Evolutionary conservation across 208 protist species (phyloP), one percentile per base, ranked within the genome.

Genomic region (Acanthamoeba castellanii): DNA sequence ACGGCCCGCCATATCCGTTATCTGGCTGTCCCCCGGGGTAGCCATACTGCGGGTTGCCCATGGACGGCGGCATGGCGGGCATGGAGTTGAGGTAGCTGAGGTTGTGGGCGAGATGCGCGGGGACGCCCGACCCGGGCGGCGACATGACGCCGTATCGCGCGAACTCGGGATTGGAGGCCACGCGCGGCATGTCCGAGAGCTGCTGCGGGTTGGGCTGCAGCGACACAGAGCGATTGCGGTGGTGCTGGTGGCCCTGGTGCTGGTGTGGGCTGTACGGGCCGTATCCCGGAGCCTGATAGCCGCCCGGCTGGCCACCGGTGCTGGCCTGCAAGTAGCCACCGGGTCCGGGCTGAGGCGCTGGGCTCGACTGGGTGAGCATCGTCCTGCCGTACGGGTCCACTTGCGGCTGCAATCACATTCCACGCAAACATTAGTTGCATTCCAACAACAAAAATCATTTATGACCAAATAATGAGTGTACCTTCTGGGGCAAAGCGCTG

Each of bases 91-190:
- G 70, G 70, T 32, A 78, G 37, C n/a, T 45, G 16, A 78, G 32
- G 32, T 78, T 78, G 70, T 78, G n/a, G 4, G 34, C 70, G 11
- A 78, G 34, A 22, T 68, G 61, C 22, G 61, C 61, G 22, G 61
- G n/a, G 20, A 45, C 70, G 37, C 37, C 37, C 37, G 70, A 78
- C 0, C 70, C 70, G 9, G 70, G 70, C 8, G 70, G 70, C 32
- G 70, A 45, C 30, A 78, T 45, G 14, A 45, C 37, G 30, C 70
- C 37, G 70, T 50, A 78, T 6, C 70, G 25, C 70, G n/a, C 34
- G 7, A 78, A 78, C 70, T 78, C 70, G 25, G 70, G 70, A 22
- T 78, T 78, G 30, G 70, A 78, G 70, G 70, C 70, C n/a, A 78
- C 70, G 70, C 70, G 70, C 13, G 70, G 70, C 37, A 78, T 78